These are phyloP conservation scores for Berberis thunbergii DNA, from an alignment of 164 flowering plant genomes.

Conservation along the genomic window DNA sequence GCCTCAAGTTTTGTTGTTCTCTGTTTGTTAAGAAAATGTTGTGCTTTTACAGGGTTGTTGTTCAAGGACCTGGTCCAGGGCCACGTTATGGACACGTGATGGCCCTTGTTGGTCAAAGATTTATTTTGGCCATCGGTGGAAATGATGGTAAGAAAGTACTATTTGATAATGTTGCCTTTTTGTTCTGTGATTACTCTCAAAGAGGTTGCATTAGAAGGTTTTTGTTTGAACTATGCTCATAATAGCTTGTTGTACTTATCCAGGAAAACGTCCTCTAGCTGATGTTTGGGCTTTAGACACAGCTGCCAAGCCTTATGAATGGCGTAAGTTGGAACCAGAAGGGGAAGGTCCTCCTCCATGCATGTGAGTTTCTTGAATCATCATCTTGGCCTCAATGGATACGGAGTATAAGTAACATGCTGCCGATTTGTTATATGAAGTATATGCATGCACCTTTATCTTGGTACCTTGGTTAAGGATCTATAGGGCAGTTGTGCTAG, in stretches of 20 bases:
- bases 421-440: not conserved
- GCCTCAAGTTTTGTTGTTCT: not conserved
- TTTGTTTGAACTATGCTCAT: not conserved
- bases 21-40: not conserved
- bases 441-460: too few species aligned
- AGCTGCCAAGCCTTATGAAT: slow-evolving; percentile 99
- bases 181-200: not conserved
- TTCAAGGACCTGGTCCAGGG: slow-evolving; percentile 99
- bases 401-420: not conserved
- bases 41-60: slow-evolving; percentile 62
- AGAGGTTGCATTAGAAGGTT: not conserved
- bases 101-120: slow-evolving; percentile 98
- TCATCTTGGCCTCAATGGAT: too few species aligned
- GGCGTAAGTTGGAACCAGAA: slow-evolving; percentile 98
- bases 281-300: slow-evolving; percentile 99
- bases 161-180: not conserved
- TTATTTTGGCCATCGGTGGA: slow-evolving; percentile 98
- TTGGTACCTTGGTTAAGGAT: too few species aligned
- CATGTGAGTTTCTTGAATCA: slow-evolving; percentile 46
- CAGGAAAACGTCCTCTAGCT: slow-evolving; percentile 94
- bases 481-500: too few species aligned
- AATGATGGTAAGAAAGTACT: slow-evolving; percentile 63
- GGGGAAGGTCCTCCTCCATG: slow-evolving; percentile 99
- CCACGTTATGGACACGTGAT: slow-evolving; percentile 99
- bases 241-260: not conserved